A percentile compares a stretch with the other conserved stretches of the same genome.
Evolutionary conservation across 2,329 filamentous ascomycete species (phyloP).

Genomic region (Aureobasidium musti): DNA sequence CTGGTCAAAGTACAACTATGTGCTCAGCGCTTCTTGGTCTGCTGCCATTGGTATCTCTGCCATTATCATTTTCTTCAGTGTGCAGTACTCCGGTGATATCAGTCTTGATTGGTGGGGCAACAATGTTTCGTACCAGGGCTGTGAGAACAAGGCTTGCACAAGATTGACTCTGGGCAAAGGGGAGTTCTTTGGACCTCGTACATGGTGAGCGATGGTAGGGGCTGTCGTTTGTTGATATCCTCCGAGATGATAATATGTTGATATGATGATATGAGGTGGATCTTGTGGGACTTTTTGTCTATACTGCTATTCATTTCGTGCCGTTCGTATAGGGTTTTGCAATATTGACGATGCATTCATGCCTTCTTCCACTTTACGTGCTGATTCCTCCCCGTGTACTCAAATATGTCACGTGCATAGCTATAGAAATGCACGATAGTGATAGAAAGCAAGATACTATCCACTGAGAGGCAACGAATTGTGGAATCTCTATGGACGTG

Average conservation of each 20-base stretch:
- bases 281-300: neutral
- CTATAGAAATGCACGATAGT: too few relatives aligned
- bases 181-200: conserved; percentile 16
- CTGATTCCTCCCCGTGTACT: too few relatives aligned
- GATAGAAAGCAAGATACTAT: too few relatives aligned
- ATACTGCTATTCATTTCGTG: neutral
- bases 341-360: too few relatives aligned
- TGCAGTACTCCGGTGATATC: neutral
- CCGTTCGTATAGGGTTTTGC: too few relatives aligned
- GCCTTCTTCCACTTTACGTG: too few relatives aligned
- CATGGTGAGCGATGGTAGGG: neutral
- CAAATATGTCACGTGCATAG: too few relatives aligned
- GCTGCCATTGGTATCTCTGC: conserved; percentile 25
- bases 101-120: conserved; percentile 25
- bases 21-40: conserved; percentile 22
- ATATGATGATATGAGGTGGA: too few relatives aligned
- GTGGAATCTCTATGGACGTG: too few relatives aligned
- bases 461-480: too few relatives aligned
- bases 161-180: neutral
- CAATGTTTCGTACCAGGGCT: conserved; percentile 1
- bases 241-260: too few relatives aligned
- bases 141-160: conserved; percentile 4
- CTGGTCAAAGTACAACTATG: conserved; percentile 25
- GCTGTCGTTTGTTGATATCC: too few relatives aligned
- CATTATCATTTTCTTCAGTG: conserved; percentile 23